phyloP scores from a whole-genome alignment of 306 rosid genomes.

The Castanea mollissima region DNA sequence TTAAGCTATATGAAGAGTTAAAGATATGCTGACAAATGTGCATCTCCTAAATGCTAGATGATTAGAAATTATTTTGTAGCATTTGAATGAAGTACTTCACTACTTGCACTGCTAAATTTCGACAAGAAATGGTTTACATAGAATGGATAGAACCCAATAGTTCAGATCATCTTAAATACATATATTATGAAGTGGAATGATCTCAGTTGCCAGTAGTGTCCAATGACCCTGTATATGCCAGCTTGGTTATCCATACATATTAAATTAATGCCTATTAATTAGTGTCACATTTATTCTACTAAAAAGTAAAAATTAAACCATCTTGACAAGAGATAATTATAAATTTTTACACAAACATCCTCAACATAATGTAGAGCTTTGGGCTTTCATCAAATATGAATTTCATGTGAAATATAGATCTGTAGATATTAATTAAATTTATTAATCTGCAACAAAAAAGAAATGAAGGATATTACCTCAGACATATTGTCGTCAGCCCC shows the following conservation, averaged over 20 bases:
- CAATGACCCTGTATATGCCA: neutral
- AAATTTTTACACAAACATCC: neutral
- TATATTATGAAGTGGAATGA: neutral
- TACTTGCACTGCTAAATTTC: neutral
- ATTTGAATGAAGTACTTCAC: neutral
- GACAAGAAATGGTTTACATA: neutral
- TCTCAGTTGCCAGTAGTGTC: neutral
- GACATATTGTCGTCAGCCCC: conserved; percentile 55
- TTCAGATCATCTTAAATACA: neutral
- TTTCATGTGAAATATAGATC: neutral
- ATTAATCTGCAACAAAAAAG: neutral
- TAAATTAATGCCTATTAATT: neutral
- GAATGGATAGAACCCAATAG: neutral
- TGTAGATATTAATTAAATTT: neutral
- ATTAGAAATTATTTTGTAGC: neutral
- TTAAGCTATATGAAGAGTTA: neutral
- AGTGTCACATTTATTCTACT: neutral
- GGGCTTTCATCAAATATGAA: neutral
- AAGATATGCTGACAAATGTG: neutral
- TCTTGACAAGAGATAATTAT: neutral
- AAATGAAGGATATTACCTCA: conserved; percentile 49
- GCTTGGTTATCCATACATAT: neutral
- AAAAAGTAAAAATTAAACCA: neutral
- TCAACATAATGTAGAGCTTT: neutral
- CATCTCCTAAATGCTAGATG: neutral